phyloP scores from a whole-genome alignment of 2,329 filamentous ascomycete genomes.

The Xylaria sp. region DNA sequence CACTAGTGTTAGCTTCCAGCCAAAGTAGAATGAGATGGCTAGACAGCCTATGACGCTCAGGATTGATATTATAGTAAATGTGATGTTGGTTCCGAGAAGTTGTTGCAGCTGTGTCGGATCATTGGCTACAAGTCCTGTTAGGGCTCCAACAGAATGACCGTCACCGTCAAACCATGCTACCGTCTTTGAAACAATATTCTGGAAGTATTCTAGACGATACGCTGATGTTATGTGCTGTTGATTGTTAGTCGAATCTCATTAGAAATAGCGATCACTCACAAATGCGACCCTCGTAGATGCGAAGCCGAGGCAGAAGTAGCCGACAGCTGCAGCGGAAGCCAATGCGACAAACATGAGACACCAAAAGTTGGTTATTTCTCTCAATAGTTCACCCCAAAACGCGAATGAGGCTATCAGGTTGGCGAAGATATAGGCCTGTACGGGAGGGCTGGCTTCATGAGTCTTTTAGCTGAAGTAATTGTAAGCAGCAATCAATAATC shows the following conservation, averaged over 20 bases:
- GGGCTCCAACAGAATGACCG: conserved; percentile 67
- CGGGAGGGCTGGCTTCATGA: conserved; percentile 55
- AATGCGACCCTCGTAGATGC: conserved; percentile 60
- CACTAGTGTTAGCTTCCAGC: conserved; percentile 80
- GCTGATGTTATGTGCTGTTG: conserved; percentile 60
- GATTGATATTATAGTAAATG: conserved; percentile 70
- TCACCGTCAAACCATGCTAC: conserved; percentile 71
- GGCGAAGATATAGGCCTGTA: conserved; percentile 67
- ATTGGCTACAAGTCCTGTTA: conserved; percentile 65
- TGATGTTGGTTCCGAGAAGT: conserved; percentile 71
- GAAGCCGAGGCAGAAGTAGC: conserved; percentile 64
- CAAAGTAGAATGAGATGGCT: conserved; percentile 74
- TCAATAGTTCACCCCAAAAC: conserved; percentile 43
- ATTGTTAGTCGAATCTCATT: conserved; percentile 13
- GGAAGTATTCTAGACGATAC: conserved; percentile 70
- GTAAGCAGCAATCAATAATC: conserved; percentile 9
- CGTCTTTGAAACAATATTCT: conserved; percentile 66
- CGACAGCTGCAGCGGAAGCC: conserved; percentile 62
- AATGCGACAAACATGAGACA: conserved; percentile 72
- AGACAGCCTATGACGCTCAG: conserved; percentile 74
- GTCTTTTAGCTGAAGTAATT: conserved; percentile 23
- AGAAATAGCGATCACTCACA: conserved; percentile 39
- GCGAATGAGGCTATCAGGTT: conserved; percentile 57
- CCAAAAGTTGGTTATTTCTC: conserved; percentile 64
- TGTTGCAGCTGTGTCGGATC: conserved; percentile 71